Conservation (phyloP, 164 flowering plant genomes). For the Pachysandra terminalis region DNA sequence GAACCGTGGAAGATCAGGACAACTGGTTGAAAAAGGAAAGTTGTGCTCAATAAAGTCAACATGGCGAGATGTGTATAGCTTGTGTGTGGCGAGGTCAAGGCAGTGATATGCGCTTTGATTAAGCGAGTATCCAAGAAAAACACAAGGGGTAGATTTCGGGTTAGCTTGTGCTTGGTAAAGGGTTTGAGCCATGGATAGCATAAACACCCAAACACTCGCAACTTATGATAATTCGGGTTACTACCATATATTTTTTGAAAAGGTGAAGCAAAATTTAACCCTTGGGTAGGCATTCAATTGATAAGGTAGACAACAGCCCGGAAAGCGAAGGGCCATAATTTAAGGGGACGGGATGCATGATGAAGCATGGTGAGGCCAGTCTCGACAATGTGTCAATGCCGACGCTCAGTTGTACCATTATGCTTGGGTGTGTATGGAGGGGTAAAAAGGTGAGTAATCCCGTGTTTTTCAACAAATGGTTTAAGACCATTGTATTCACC, state of each 20-base stretch:
- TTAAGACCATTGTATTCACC: background rate
- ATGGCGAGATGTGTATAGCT: slow-evolving; percentile 1
- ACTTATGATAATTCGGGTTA: too few relatives aligned
- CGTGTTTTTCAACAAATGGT: background rate
- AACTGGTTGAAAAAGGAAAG: background rate
- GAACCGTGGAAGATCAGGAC: too few relatives aligned
- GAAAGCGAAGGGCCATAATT: too few relatives aligned
- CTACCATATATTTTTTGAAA: too few relatives aligned
- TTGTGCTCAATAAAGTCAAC: background rate
- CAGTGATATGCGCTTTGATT: slow-evolving; percentile 11
- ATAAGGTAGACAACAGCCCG: too few relatives aligned
- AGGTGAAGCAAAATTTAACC: too few relatives aligned
- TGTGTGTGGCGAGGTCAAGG: background rate
- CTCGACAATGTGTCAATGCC: background rate
- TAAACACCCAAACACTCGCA: slow-evolving; percentile 5
- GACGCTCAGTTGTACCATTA: background rate
- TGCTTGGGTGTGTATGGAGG: too few relatives aligned
- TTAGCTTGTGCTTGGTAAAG: background rate
- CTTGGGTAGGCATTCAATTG: too few relatives aligned
- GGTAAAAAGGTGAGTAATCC: background rate
- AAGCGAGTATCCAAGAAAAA: slow-evolving; percentile 9
- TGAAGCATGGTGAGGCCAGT: background rate
- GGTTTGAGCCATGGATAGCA: slow-evolving; percentile 2
- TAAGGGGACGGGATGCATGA: too few relatives aligned
- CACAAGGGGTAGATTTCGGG: background rate